phyloP scores from a whole-genome alignment of 2,329 filamentous ascomycete genomes.

The Emericellopsis cladophorae region DNA sequence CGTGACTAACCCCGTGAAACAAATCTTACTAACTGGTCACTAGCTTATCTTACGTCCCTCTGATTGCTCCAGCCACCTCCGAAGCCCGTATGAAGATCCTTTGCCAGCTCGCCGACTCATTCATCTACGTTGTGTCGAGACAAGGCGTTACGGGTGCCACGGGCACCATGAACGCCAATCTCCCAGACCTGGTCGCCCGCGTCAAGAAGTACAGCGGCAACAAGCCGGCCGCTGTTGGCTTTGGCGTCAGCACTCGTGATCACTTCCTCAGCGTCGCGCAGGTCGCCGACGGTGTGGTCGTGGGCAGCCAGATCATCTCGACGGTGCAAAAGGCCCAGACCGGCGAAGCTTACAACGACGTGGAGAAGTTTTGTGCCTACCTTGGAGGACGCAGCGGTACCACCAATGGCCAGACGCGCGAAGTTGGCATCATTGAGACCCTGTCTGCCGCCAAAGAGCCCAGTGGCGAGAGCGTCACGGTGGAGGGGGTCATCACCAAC shows the following conservation, averaged over 20 bases:
- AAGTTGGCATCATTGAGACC: constrained; percentile 60
- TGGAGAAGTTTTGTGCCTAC: constrained; percentile 77
- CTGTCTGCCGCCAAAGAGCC: constrained; percentile 35
- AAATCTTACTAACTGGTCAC: background rate
- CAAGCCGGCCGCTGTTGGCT: constrained; percentile 83
- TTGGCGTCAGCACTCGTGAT: constrained; percentile 89
- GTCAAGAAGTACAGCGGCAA: constrained; percentile 90
- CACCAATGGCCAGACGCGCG: constrained; percentile 34
- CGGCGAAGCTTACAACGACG: constrained; percentile 41
- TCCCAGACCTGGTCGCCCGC: constrained; percentile 69
- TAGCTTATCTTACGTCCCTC: constrained; percentile 86
- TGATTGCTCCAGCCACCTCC: constrained; percentile 89
- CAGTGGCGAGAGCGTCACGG: constrained; percentile 29
- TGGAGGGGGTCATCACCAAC: constrained; percentile 50
- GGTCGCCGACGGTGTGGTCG: constrained; percentile 87
- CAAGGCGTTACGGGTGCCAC: constrained; percentile 94
- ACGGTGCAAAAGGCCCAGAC: constrained; percentile 38
- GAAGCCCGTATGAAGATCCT: constrained; percentile 89
- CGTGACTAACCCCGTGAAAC: too few species aligned
- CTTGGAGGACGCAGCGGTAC: constrained; percentile 34
- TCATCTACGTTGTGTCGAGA: constrained; percentile 95
- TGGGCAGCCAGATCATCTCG: constrained; percentile 89
- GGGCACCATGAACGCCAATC: constrained; percentile 66
- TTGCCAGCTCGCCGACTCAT: constrained; percentile 93
- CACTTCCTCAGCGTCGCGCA: constrained; percentile 79